These are phyloP conservation scores for Talaromyces ruber DNA, from an alignment of 495 filamentous ascomycete genomes.

Conservation along the genomic window DNA sequence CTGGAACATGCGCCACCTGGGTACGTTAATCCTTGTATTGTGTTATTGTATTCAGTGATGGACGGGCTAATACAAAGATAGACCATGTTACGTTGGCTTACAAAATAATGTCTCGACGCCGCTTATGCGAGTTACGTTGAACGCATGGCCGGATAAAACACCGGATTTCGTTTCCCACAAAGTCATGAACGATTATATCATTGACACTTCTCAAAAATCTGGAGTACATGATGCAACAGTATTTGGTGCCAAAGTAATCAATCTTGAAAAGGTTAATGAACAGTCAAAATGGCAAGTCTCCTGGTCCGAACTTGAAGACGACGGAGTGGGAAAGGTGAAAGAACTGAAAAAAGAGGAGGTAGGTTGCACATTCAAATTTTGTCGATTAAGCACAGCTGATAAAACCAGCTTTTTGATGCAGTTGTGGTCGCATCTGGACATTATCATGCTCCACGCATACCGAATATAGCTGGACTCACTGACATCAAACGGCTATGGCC, in stretches of 20 bases:
- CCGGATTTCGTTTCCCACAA: slow-evolving; percentile 46
- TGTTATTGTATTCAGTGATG: neutral
- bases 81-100: slow-evolving; percentile 51
- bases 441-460: slow-evolving; percentile 49
- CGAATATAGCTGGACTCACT: slow-evolving; percentile 44
- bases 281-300: slow-evolving; percentile 40
- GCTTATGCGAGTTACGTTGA: slow-evolving; percentile 50
- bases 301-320: slow-evolving; percentile 25
- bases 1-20: slow-evolving; percentile 45
- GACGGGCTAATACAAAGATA: slow-evolving; percentile 7
- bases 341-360: slow-evolving; percentile 14
- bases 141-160: slow-evolving; percentile 51
- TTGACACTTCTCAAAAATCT: slow-evolving; percentile 40
- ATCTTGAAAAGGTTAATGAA: slow-evolving; percentile 30
- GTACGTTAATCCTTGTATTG: slow-evolving; percentile 11
- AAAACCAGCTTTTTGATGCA: slow-evolving; percentile 39
- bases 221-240: slow-evolving; percentile 39
- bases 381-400: neutral
- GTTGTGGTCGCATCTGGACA: slow-evolving; percentile 52
- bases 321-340: slow-evolving; percentile 16
- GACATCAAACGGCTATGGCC: slow-evolving; percentile 46
- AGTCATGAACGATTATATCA: slow-evolving; percentile 50
- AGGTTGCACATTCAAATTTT: neutral
- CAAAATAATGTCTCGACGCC: slow-evolving; percentile 58
- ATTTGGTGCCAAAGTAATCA: slow-evolving; percentile 51